Evolutionary conservation across 1,284 basidiomycete genomes (phyloP), one percentile per base, ranked within the genome.

Genomic region (Irpex rosettiformis): DNA sequence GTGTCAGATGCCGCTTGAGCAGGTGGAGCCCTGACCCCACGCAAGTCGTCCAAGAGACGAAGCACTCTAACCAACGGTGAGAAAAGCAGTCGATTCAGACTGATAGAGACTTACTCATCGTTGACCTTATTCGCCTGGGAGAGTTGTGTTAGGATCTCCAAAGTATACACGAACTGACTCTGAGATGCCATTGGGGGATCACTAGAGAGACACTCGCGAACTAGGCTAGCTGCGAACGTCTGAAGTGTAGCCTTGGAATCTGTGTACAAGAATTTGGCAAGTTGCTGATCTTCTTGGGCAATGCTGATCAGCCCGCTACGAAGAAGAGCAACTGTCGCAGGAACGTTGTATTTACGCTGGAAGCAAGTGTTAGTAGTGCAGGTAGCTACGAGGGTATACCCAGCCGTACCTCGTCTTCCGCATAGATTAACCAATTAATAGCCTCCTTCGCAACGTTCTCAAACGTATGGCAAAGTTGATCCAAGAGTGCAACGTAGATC

Each of bases 401-500:
- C 54, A 16, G 1, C 76, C 84, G 61, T 62, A 93, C 93, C 77
- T 96, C 93, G 73, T 99, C 97, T 71, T 99, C 96, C 13, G 96
- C 93, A 70, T 96, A 98, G 53, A 98, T 78, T 55, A 99, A 79
- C 97, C 97, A 99, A 11, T 91, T 94, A 58, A 96, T 92, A 7
- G 96, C 97, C 75, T 99, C 97, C 74, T 94, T 94, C 21, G 92
- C 93, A 48, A 98, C 96, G 67, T 97, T 94, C 66, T 92, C 86
- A 62, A 94, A 96, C 27, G 88, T 78, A 63, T 89, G 86, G 74
- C 97, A 99, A 22, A 99, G 79, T 62, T 93, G 88, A 64, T 96
- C 92, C 22, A 99, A 79, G 52, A 99, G 77, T 37, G 88, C 84
- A 30, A 94, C 93, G 72, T 95, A 98, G 24, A 96, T 88, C 70